Evolutionary conservation across 768 basidiomycete species (phyloP).

Genomic region (Mycena filopes): DNA sequence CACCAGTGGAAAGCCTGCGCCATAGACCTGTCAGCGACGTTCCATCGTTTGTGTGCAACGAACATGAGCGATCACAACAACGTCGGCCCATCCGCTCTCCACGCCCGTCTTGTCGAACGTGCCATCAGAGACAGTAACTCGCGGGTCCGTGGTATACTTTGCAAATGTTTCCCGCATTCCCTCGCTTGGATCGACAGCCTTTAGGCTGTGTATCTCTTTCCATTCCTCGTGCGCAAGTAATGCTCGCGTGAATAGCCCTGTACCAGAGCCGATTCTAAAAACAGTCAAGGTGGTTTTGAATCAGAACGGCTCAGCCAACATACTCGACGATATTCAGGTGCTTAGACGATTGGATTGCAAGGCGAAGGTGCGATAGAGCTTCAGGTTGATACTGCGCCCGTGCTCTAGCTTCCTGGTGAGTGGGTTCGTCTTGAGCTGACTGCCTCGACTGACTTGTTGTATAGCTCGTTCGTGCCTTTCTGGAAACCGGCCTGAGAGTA

Average conservation of each 20-base stretch:
- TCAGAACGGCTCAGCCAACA: slow-evolving; percentile 35
- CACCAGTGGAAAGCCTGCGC: slow-evolving; percentile 79
- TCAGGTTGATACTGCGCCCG: slow-evolving; percentile 67
- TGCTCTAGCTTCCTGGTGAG: slow-evolving; percentile 47
- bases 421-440: background rate
- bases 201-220: slow-evolving; percentile 50
- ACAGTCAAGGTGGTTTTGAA: background rate
- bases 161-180: slow-evolving; percentile 72
- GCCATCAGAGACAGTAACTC: slow-evolving; percentile 54
- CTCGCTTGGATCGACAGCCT: slow-evolving; percentile 69
- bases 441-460: slow-evolving; percentile 51
- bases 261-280: slow-evolving; percentile 66
- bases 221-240: slow-evolving; percentile 58
- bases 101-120: slow-evolving; percentile 59
- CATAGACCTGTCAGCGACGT: no score
- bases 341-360: slow-evolving; percentile 38
- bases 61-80: slow-evolving; percentile 63
- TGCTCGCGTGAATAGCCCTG: slow-evolving; percentile 73
- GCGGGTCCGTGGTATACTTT: slow-evolving; percentile 50
- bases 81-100: slow-evolving; percentile 59
- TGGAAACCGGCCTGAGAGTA: slow-evolving; percentile 64
- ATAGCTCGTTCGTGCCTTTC: slow-evolving; percentile 69
- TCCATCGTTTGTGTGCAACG: background rate
- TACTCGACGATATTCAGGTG: slow-evolving; percentile 62
- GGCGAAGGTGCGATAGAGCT: slow-evolving; percentile 57